Evolutionary conservation across 345 rosid species (phyloP).

Genomic region (Bruguiera gymnorhiza): DNA sequence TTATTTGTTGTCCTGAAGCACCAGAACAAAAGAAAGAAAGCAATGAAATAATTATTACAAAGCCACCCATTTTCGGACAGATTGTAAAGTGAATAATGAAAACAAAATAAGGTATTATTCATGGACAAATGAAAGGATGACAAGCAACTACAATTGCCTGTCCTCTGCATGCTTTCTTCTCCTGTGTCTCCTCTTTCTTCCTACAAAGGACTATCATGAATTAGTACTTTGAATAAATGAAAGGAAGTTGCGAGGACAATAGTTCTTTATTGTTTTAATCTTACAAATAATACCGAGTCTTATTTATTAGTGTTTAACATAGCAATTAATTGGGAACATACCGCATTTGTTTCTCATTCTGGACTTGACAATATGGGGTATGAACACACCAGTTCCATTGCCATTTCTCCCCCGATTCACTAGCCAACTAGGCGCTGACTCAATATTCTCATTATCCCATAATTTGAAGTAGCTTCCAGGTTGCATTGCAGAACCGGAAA

Average conservation of each 20-base stretch:
- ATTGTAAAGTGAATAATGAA: too few species aligned
- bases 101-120: too few species aligned
- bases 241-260: too few species aligned
- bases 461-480: background rate
- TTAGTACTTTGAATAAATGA: background rate
- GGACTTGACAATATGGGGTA: background rate
- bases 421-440: background rate
- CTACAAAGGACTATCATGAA: background rate
- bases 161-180: background rate
- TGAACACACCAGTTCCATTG: background rate
- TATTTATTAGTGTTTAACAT: background rate
- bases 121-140: too few species aligned
- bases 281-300: too few species aligned
- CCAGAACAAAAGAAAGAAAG: too few species aligned
- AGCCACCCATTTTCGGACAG: too few species aligned
- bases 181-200: background rate
- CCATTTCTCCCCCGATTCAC: background rate
- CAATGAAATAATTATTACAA: too few species aligned
- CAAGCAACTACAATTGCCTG: background rate
- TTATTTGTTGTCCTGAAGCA: too few species aligned
- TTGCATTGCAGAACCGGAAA: background rate
- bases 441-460: background rate
- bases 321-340: background rate
- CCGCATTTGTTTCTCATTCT: background rate
- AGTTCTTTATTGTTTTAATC: too few species aligned